Evolutionary conservation across 805 yeast genomes (phyloP).

Genomic region (Candida succiphila): DNA sequence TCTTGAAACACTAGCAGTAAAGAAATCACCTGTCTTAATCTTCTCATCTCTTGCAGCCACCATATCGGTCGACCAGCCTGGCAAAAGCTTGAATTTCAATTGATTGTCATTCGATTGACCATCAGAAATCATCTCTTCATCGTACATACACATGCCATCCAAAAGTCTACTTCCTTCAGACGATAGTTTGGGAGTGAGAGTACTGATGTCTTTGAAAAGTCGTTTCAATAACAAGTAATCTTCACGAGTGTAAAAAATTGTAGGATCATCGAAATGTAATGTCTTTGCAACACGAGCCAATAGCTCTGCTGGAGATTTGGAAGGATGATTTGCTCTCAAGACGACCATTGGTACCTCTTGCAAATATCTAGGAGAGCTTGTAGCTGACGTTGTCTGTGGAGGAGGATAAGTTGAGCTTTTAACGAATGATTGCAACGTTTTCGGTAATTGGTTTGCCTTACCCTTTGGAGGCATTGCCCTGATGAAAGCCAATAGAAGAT

Average conservation of each 20-base stretch:
- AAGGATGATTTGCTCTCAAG: constrained; percentile 28
- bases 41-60: constrained; percentile 13
- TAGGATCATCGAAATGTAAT: constrained; percentile 60
- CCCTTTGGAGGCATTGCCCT: constrained; percentile 61
- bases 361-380: constrained; percentile 14
- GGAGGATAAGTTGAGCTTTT: constrained; percentile 66
- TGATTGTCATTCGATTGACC: constrained; percentile 22
- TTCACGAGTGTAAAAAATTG: constrained; percentile 62
- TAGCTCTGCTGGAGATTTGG: constrained; percentile 46
- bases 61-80: constrained; percentile 28
- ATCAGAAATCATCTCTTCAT: constrained; percentile 26
- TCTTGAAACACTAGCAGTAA: constrained; percentile 41
- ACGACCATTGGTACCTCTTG: constrained; percentile 28
- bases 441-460: constrained; percentile 48
- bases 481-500: constrained; percentile 64
- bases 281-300: constrained; percentile 48
- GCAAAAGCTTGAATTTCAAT: constrained; percentile 16
- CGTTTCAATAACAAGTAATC: constrained; percentile 69
- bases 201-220: constrained; percentile 48
- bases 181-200: constrained; percentile 55
- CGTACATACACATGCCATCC: constrained; percentile 24
- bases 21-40: constrained; percentile 17
- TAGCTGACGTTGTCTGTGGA: constrained; percentile 17
- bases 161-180: constrained; percentile 60
- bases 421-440: constrained; percentile 52